A percentile compares a stretch with the other conserved stretches of the same genome.
Conservation (phyloP, 2,329 filamentous ascomycete species). For the Eutypa lata region DNA sequence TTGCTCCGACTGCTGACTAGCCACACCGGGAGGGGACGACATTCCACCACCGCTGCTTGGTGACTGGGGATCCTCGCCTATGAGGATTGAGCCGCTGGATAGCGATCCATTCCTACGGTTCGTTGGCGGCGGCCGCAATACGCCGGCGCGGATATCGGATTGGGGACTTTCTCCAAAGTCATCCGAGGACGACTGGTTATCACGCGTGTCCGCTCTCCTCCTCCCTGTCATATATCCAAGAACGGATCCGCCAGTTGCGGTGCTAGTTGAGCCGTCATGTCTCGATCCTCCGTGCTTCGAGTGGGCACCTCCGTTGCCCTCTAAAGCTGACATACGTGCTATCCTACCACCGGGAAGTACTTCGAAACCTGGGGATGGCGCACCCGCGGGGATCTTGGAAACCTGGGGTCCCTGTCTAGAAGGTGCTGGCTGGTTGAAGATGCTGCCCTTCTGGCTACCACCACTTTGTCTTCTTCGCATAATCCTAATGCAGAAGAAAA, state of each 20-base stretch:
- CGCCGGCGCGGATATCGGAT: conserved; percentile 57
- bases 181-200: conserved; percentile 66
- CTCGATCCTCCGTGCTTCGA: conserved; percentile 47
- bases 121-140: conserved; percentile 56
- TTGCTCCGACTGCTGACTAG: conserved; percentile 92
- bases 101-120: conserved; percentile 80
- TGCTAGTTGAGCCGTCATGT: conserved; percentile 45
- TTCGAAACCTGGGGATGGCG: conserved; percentile 57
- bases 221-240: conserved; percentile 46
- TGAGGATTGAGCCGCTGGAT: conserved; percentile 77
- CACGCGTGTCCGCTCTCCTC: conserved; percentile 38
- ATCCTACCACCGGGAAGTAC: conserved; percentile 84
- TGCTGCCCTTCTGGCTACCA: conserved; percentile 63
- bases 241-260: conserved; percentile 42
- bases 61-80: conserved; percentile 67
- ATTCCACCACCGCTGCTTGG: conserved; percentile 70
- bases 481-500: conserved; percentile 64
- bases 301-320: conserved; percentile 65
- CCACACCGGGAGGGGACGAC: conserved; percentile 79
- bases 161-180: conserved; percentile 69
- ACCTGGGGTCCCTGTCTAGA: conserved; percentile 48
- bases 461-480: conserved; percentile 44
- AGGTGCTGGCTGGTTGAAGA: conserved; percentile 88
- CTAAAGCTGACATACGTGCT: conserved; percentile 91
- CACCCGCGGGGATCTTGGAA: conserved; percentile 30